These are phyloP conservation scores for Diaporthe aspalathi DNA, from an alignment of 2,329 filamentous ascomycete genomes.

Conservation along the genomic window DNA sequence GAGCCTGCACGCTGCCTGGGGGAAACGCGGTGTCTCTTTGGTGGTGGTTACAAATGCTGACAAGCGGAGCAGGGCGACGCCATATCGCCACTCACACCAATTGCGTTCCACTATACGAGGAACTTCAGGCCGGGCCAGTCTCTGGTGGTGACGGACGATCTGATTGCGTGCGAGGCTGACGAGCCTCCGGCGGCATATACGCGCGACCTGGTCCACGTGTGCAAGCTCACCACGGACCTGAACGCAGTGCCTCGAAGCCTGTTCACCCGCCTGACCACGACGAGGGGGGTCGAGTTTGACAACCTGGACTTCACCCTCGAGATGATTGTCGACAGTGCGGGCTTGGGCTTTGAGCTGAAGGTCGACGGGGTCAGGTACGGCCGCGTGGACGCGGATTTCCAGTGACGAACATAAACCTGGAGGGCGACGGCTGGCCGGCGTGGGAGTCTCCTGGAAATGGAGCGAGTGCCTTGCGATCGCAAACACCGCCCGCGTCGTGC, in stretches of 20 bases:
- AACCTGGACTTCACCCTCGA: conserved; percentile 85
- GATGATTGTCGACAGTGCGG: conserved; percentile 84
- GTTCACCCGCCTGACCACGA: conserved; percentile 82
- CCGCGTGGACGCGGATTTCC: conserved; percentile 81
- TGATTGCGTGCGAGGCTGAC: conserved; percentile 80
- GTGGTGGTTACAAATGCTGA: conserved; percentile 2
- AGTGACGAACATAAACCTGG: conserved; percentile 54
- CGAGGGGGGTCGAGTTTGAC: conserved; percentile 82
- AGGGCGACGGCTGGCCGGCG: not conserved
- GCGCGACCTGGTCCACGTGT: conserved; percentile 76
- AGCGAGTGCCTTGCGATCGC: not conserved
- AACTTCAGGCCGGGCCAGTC: conserved; percentile 85
- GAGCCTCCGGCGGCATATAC: conserved; percentile 70
- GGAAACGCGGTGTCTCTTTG: not conserved
- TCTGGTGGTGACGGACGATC: conserved; percentile 81
- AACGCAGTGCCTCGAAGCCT: conserved; percentile 78
- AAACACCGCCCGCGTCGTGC: not conserved
- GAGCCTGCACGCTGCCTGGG: conserved; percentile 40
- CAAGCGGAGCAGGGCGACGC: conserved; percentile 71
- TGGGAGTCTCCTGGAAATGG: not conserved
- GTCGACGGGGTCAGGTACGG: conserved; percentile 83
- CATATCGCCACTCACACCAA: conserved; percentile 77
- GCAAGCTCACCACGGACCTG: conserved; percentile 83
- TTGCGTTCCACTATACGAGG: conserved; percentile 86
- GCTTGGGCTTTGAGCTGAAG: conserved; percentile 80